Base-by-base conservation (phyloP, 2,329 filamentous ascomycete genomes). In the Orbilia ellipsospora region DNA sequence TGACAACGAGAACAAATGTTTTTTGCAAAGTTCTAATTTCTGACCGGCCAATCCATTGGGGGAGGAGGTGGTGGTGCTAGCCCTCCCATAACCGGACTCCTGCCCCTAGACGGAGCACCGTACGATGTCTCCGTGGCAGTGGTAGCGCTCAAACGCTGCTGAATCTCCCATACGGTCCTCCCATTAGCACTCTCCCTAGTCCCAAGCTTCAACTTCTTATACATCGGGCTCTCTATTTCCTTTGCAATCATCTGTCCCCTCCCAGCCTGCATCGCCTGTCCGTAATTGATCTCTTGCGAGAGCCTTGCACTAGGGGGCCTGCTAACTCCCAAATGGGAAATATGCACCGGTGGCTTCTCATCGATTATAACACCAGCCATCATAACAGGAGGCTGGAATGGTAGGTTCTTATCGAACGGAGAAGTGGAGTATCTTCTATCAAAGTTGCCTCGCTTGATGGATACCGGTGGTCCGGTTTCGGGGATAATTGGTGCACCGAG, bases 131-230 rank as follows among this genome's bases (percentile, higher is more conserved):
- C 64, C 20, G 60, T 66, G 15, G 59, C 44, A 26, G 59, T 40
- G 16, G 59, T 52, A 31, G 59, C 36, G 12, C 51, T 72, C 55
- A 67, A 51, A 44, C 36, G 65, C 23, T 45, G 56, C 28, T 74
- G 73, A 40, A 78, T 77, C 63, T 78, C 73, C 78, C 78, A 79
- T 23, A 77, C 52, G 4, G 73, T 76, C 26, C 77, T 64, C 12
- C 78, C 78, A 67, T 79, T 78, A 10, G 75, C 65, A 16, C 77
- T 77, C 20, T 75, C 75, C 44, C 75, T 74, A 52, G 76, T 73
- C 26, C 69, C 78, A 10, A 79, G 67, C 56, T 74, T 77, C 42
- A 79, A 54, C 26, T 76, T 75, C 36, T 69, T 70, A 57, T 77
- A 79, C 31, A 74, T 74, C 12, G 77, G 73, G n/a, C 65, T 78